Base-by-base conservation (phyloP, 768 basidiomycete species). In the Saitozyma podzolica region DNA sequence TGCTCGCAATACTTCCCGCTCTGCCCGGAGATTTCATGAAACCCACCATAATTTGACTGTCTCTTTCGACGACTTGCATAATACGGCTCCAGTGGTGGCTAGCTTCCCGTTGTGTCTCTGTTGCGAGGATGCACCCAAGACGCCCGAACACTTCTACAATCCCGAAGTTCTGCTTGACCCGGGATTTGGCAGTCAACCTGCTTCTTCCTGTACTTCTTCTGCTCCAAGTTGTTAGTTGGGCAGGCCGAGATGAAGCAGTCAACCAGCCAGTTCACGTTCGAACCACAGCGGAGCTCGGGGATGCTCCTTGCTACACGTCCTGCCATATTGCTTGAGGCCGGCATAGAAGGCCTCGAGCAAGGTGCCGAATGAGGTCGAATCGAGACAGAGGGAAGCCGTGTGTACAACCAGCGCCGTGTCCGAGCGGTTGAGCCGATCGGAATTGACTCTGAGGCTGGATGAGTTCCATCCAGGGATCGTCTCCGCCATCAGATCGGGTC, bases 281-380 rank as follows among this genome's bases (percentile, higher is more conserved):
- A 56, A n/a, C 55, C 55, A 43, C 55, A 56, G 6, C 55, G n/a
- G 55, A 56, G 55, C 55, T 37, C 55, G 45, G 29, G 55, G 55
- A 42, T 56, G 55, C 55, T 56, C 55, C 55, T 56, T 56, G 55
- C 55, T 56, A 6, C 40, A 41, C 17, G 40, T 56, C 55, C 45
- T 56, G 14, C 55, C 55, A 8, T 37, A 56, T 9, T 41, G 55
- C 45, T 47, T 56, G 55, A 56, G 55, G 40, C 40, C 40, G 37
- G 55, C 41, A 42, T 56, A n/a, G n/a, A n/a, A n/a, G n/a, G n/a
- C n/a, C n/a, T n/a, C n/a, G n/a, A n/a, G n/a, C n/a, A n/a, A n/a
- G 45, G 55, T 41, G 45, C 9, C 40, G 40, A 19, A 41, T 37
- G 13, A 56, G 8, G 53, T 16, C 16, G 19, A 9, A 17, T 41